Evolutionary conservation across 257 asterid species (phyloP), one percentile per base, ranked within the genome.

Genomic region (Pogostemon cablin): DNA sequence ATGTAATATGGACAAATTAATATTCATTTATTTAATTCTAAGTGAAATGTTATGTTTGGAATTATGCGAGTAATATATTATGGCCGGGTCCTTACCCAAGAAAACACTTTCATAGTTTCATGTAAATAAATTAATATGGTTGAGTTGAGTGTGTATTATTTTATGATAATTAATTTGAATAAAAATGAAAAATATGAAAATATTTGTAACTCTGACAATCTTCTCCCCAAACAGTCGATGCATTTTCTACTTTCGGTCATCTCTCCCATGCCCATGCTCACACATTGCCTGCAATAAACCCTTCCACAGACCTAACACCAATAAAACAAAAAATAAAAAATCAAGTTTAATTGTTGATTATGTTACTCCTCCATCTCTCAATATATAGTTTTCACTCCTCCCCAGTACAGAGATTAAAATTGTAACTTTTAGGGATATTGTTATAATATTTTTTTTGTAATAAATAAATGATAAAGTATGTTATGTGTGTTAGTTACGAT

Each of bases 171-270:
- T 17, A 12, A 53, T 12, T 9, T 52, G 10, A 5, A 57, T 25
- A 10, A 38, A 60, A 38, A 1, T 35, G 65, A 59, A 59, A 44
- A 59, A 3, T 37, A 35, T 11, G 6, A 4, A n/a, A 61, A 15
- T 43, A 39, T 38, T 3, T 3, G n/a, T 73, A 89, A 95, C 95
- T 86, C 61, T 86, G 96, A 82, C 95, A 90, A 87, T 84, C 89
- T 81, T 79, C 86, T 85, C 6, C 96, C 95, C 76, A 90, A 60
- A 76, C 96, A 90, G 10, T 87, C 84, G 3, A 83, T 53, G 59
- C 96, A 90, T 73, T 90, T 90, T 74, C 96, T 76, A 46, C 95
- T 90, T 80, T 90, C 88, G 0, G 87, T 41, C 96, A 89, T 87
- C 75, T 87, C 95, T 66, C 95, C 96, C 96, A 89, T 89, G 42